Evolutionary conservation across 1,284 basidiomycete species (phyloP).

Genomic region (Cystobasidiaceae sp.): DNA sequence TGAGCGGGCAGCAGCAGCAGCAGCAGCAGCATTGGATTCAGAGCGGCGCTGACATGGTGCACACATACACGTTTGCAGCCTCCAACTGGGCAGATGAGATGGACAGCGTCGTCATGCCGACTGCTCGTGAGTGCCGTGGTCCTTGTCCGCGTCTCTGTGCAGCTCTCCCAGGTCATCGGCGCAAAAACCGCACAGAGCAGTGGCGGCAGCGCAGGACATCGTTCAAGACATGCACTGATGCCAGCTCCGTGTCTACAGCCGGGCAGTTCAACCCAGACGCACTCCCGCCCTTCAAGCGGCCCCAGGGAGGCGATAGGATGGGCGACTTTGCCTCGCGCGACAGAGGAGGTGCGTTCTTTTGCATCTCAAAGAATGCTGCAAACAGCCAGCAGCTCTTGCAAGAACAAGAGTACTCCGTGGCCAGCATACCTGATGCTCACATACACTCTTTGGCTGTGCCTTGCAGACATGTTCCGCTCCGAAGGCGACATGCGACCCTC

Average conservation of each 20-base stretch:
- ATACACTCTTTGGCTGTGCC: slow-evolving; percentile 39
- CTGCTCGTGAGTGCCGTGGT: slow-evolving; percentile 84
- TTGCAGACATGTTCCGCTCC: slow-evolving; percentile 17
- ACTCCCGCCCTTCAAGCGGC: slow-evolving; percentile 28
- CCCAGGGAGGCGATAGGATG: slow-evolving; percentile 37
- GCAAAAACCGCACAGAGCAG: not conserved
- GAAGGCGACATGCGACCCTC: slow-evolving; percentile 50
- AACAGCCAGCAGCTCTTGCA: not conserved
- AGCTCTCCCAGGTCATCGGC: not conserved
- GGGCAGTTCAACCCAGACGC: slow-evolving; percentile 3
- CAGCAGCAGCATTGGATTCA: slow-evolving; percentile 4
- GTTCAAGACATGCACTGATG: slow-evolving; percentile 14
- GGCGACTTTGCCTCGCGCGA: slow-evolving; percentile 25
- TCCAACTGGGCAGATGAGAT: slow-evolving; percentile 98
- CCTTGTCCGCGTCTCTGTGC: not conserved
- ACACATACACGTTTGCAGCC: slow-evolving; percentile 53
- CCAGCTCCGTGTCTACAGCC: not conserved
- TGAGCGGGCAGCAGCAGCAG: not conserved
- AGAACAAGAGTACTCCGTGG: not conserved
- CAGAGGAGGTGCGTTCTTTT: slow-evolving; percentile 25
- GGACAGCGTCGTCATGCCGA: slow-evolving; percentile 65
- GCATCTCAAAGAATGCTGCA: not conserved
- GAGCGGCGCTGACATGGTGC: not conserved
- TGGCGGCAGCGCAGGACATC: not conserved
- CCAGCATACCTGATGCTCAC: not conserved